Percentiles rank a stretch among this genome's conserved stretches.
phyloP scores from a whole-genome alignment of 768 basidiomycete genomes.

The Lanmaoa rubissima region DNA sequence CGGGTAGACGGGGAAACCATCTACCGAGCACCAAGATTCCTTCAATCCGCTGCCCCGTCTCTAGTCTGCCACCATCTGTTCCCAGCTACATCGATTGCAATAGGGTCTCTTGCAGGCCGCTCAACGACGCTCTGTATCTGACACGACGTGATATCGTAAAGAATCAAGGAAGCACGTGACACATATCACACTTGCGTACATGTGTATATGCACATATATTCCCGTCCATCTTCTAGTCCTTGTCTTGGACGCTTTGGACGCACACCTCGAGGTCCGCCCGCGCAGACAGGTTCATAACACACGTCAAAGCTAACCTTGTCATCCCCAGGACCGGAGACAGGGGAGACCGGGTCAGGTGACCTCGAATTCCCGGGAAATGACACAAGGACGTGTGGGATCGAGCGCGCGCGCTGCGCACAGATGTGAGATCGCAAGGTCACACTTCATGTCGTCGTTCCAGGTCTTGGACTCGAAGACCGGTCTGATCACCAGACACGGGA shows the following conservation, averaged over 20 bases:
- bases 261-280: slow-evolving; percentile 15
- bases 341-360: background rate
- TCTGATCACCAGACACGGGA: background rate
- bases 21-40: background rate
- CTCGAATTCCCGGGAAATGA: background rate
- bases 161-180: background rate
- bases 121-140: background rate
- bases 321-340: background rate
- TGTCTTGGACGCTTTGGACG: background rate
- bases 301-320: slow-evolving; percentile 15
- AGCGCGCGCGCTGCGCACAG: background rate
- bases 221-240: background rate
- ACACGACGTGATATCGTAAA: background rate
- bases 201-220: background rate
- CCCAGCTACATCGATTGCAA: background rate
- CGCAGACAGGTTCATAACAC: background rate
- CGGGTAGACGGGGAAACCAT: background rate
- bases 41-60: background rate
- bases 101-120: background rate
- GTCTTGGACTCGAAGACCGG: background rate
- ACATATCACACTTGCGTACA: too few relatives aligned
- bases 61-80: background rate
- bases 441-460: background rate
- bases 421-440: background rate
- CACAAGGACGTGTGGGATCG: background rate